These are phyloP conservation scores for Kernera saxatilis DNA, from an alignment of 345 rosid species.

Conservation along the genomic window DNA sequence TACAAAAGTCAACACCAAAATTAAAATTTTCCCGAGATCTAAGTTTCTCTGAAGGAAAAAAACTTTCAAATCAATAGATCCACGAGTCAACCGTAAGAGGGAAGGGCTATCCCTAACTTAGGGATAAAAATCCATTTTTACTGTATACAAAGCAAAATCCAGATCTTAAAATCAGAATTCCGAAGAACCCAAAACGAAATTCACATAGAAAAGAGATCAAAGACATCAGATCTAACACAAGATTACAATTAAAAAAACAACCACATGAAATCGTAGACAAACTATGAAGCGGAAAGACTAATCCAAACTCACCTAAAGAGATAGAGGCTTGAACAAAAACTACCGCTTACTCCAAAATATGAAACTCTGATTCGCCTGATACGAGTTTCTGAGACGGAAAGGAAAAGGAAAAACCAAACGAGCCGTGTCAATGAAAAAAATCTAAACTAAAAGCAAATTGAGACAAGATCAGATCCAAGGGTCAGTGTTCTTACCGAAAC, in stretches of 20 bases:
- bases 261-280: background rate
- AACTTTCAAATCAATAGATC: conserved; percentile 8
- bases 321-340: background rate
- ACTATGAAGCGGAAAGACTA: background rate
- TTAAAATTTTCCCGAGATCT: background rate
- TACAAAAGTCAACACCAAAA: background rate
- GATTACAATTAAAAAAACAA: background rate
- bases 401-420: background rate
- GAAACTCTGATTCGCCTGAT: conserved; percentile 2
- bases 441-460: background rate
- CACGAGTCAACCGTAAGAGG: background rate
- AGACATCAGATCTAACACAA: background rate
- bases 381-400: conserved; percentile 5
- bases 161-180: conserved; percentile 11
- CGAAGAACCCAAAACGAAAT: background rate
- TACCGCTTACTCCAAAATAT: conserved; percentile 2
- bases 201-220: background rate
- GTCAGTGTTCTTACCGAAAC: conserved; percentile 11
- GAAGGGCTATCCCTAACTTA: background rate
- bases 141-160: background rate
- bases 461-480: background rate
- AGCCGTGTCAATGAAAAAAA: background rate
- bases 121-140: background rate
- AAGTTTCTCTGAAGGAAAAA: background rate
- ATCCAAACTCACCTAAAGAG: conserved; percentile 16